Conservation (phyloP, 306 rosid genomes). For the Acacia confusa region DNA sequence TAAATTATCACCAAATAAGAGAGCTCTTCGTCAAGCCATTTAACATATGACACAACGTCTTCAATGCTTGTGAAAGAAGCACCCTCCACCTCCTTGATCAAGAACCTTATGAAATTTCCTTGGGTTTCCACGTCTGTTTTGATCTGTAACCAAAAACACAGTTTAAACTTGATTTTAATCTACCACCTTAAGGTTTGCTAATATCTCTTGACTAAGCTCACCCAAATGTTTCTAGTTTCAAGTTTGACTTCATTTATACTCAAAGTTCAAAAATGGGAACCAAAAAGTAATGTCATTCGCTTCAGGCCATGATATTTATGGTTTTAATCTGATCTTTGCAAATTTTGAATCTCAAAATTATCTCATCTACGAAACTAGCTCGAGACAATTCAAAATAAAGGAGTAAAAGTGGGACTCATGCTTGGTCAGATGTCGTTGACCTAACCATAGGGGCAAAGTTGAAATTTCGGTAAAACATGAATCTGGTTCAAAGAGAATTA, state of each 20-base stretch:
- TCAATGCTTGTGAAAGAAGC: slow-evolving; percentile 82
- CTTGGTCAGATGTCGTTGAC: slow-evolving; percentile 48
- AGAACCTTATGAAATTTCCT: slow-evolving; percentile 84
- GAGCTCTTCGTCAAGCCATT: slow-evolving; percentile 99
- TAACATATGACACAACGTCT: slow-evolving; percentile 92
- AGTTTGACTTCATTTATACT: slow-evolving; percentile 3
- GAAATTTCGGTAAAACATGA: slow-evolving; percentile 40
- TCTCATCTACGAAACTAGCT: slow-evolving; percentile 49
- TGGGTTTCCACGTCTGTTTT: slow-evolving; percentile 96
- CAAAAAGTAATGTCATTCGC: slow-evolving; percentile 27
- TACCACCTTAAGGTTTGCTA: neutral
- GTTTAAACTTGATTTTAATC: neutral
- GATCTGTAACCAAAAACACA: slow-evolving; percentile 49
- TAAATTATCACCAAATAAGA: slow-evolving; percentile 77
- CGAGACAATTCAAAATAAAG: slow-evolving; percentile 37
- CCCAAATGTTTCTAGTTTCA: neutral
- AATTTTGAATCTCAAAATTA: slow-evolving; percentile 48
- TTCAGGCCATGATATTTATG: slow-evolving; percentile 35
- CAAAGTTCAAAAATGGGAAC: neutral
- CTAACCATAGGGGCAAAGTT: slow-evolving; percentile 44
- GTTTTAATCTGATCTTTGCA: neutral
- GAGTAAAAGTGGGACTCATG: slow-evolving; percentile 11
- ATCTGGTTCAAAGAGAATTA: neutral
- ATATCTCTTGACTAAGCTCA: slow-evolving; percentile 22
- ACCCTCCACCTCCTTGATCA: slow-evolving; percentile 87